Conservation (phyloP, 2,329 filamentous ascomycete species). For the Coniochaeta sp. region DNA sequence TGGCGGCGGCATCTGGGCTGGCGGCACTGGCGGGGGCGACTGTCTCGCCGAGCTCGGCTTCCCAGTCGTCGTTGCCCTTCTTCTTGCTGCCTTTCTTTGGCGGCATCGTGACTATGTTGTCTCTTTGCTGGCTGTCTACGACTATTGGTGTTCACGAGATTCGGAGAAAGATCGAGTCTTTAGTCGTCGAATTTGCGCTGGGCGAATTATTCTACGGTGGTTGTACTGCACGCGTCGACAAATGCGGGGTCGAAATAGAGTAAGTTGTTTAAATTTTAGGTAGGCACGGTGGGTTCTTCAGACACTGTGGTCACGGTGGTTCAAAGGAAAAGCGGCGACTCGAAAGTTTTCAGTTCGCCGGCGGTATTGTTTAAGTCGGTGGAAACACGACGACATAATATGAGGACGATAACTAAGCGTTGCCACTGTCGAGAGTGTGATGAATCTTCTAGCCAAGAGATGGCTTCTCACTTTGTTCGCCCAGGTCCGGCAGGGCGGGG, state of each 20-base stretch:
- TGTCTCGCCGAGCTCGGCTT: constrained; percentile 79
- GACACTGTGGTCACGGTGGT: background rate
- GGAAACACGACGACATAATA: constrained; percentile 10
- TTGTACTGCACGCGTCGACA: background rate
- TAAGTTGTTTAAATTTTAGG: background rate
- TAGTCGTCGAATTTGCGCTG: background rate
- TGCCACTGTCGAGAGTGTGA: background rate
- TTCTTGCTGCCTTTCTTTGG: constrained; percentile 89
- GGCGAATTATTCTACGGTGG: background rate
- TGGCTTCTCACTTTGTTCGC: background rate
- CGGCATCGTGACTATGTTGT: constrained; percentile 64
- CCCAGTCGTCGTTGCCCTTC: constrained; percentile 89
- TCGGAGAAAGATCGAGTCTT: no score
- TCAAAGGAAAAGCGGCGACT: background rate
- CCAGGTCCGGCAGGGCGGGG: background rate
- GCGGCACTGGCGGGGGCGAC: constrained; percentile 53
- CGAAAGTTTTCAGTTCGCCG: constrained; percentile 4
- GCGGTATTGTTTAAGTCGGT: constrained; percentile 6
- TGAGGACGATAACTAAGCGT: background rate
- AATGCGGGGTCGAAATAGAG: background rate
- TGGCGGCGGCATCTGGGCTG: constrained; percentile 34
- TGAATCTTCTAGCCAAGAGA: background rate
- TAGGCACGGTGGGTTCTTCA: background rate
- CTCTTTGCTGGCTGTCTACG: background rate
- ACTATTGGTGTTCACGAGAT: background rate